phyloP scores from a whole-genome alignment of 441 rosid genomes.

The Erodium texanum region DNA sequence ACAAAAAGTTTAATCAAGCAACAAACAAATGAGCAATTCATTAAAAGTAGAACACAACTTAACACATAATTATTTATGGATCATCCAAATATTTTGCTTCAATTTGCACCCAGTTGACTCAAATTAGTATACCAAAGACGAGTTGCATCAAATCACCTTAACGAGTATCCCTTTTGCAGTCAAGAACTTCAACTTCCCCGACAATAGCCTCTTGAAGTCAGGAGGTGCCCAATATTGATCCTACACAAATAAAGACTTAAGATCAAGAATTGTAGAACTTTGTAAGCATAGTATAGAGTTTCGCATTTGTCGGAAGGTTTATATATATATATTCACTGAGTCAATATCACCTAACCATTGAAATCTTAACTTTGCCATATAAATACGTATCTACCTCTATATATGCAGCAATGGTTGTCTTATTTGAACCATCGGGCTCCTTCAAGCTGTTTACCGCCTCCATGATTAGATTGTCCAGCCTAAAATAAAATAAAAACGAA shows the following conservation, averaged over 20 bases:
- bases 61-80: too few relatives aligned
- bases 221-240: too few relatives aligned
- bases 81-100: too few relatives aligned
- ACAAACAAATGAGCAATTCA: too few relatives aligned
- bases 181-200: slow-evolving; percentile 53
- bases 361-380: too few relatives aligned
- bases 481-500: slow-evolving; percentile 14
- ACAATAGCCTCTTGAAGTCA: slow-evolving; percentile 63
- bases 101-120: too few relatives aligned
- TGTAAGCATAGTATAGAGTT: too few relatives aligned
- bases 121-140: slow-evolving; percentile 9
- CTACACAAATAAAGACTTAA: not conserved
- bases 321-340: too few relatives aligned
- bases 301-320: too few relatives aligned
- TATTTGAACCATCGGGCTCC: slow-evolving; percentile 82
- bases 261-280: not conserved
- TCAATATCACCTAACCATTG: too few relatives aligned
- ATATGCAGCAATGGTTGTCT: slow-evolving; percentile 68
- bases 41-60: too few relatives aligned
- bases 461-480: slow-evolving; percentile 81
- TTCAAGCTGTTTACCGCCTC: slow-evolving; percentile 74
- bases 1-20: too few relatives aligned
- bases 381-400: slow-evolving; percentile 51
- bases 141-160: slow-evolving; percentile 44
- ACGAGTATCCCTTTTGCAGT: slow-evolving; percentile 40